These are phyloP conservation scores for Candolleomyces eurysporus DNA, from an alignment of 768 basidiomycete species.

Conservation along the genomic window DNA sequence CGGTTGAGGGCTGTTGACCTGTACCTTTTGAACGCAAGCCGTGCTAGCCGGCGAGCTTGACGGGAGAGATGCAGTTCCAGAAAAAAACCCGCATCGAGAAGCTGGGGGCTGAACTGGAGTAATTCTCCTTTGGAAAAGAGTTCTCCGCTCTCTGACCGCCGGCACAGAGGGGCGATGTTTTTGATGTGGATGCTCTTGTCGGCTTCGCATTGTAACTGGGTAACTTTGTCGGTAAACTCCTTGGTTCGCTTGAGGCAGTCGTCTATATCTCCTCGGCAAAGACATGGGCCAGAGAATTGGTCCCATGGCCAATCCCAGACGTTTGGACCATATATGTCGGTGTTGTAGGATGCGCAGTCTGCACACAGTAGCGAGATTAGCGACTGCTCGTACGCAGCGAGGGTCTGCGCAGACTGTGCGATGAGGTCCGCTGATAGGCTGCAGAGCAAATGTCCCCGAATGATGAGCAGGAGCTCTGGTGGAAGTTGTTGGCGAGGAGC, in stretches of 20 bases:
- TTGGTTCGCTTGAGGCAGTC: background rate
- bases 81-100: slow-evolving; percentile 43
- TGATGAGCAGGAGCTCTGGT: slow-evolving; percentile 49
- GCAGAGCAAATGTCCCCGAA: slow-evolving; percentile 47
- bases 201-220: slow-evolving; percentile 15
- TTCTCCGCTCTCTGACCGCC: background rate
- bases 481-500: slow-evolving; percentile 32
- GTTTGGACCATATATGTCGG: slow-evolving; percentile 52
- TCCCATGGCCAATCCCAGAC: slow-evolving; percentile 60
- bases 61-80: slow-evolving; percentile 47
- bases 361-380: slow-evolving; percentile 43
- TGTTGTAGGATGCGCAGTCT: slow-evolving; percentile 49
- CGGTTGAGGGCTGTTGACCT: background rate
- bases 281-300: slow-evolving; percentile 48
- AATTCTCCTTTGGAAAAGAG: background rate
- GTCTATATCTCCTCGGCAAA: slow-evolving; percentile 30
- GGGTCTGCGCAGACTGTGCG: slow-evolving; percentile 38
- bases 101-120: slow-evolving; percentile 18
- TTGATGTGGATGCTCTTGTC: background rate
- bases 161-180: background rate
- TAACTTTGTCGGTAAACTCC: slow-evolving; percentile 3
- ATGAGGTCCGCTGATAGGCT: slow-evolving; percentile 40
- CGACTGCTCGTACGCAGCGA: slow-evolving; percentile 38
- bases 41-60: slow-evolving; percentile 19
- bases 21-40: slow-evolving; percentile 4